Base-by-base conservation (phyloP, 768 basidiomycete species). In the Mycena maculata region DNA sequence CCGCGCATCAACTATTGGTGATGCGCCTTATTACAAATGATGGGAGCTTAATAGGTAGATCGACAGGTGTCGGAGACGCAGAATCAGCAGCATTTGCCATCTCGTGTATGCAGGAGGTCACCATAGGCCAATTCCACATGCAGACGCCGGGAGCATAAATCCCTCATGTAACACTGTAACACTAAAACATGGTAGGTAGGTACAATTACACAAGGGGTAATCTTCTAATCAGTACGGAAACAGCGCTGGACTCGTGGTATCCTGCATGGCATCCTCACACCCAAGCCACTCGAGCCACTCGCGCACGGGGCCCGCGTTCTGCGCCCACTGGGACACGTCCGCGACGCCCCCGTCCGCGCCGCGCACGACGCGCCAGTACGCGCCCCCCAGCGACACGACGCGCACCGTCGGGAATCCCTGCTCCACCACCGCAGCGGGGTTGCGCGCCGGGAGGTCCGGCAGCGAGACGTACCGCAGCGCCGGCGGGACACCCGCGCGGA, bases 211-310 rank as follows among this genome's bases (percentile, higher is more conserved):
- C n/a, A n/a, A n/a, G n/a, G n/a, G n/a, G n/a, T n/a, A n/a, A n/a
- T n/a, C n/a, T n/a, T n/a, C n/a, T n/a, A n/a, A 22, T 47, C 33
- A 48, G 41, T 48, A 39, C 39, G 45, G 38, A 27, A 63, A 68
- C 33, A 53, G 55, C 11, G 41, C 31, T 20, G 63, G 38, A 31
- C 69, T 63, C 11, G 39, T n/a, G n/a, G n/a, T 55, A 31, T 45
- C 44, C 13, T 30, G 38, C 10, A 81, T 71, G 30, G 88, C 89
- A 66, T 89, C 86, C 67, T 85, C 85, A 68, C 90, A 91, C 0
- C 86, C 88, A 39, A 85, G 75, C 81, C 88, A 88, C 74, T 90
- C 88, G 25, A 92, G 78, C 89, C 89, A 90, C 71, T 90, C 88
- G 20, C 53, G 45, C 20, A 76, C 77, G 4, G 82, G 80, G 65